Evolutionary conservation across 768 basidiomycete genomes (phyloP), one percentile per base, ranked within the genome.

Genomic region (Termitomyces sp.): DNA sequence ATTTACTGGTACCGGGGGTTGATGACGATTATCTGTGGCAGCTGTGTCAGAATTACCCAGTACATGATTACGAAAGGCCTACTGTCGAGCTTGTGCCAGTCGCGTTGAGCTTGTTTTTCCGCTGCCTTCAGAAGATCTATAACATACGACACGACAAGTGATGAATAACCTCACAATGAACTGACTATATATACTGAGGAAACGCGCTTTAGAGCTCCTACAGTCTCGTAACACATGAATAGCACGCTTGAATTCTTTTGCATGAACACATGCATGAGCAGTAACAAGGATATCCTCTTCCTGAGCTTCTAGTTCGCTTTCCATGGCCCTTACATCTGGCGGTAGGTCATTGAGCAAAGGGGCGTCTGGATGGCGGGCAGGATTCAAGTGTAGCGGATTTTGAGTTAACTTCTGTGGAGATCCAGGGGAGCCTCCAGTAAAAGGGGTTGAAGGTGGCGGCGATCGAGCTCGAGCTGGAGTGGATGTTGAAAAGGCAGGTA

Each of bases 51-150:
- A 38, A 12, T 35, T 51, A 34, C 35, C 22, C 44, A 17, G 40
- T 15, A 34, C 17, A 7, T 5, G 28, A 19, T 22, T 40, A 17
- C 35, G n/a, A 46, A 37, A 24, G 34, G 75, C 84, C 59, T 59
- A 87, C 91, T 83, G 64, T 89, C 81, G 61, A 87, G 75, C 71
- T 85, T 85, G 72, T 93, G 90, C 90, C 91, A 93, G 55, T 89
- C 85, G 62, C 88, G 79, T 62, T 88, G 79, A 1, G 90, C 84
- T 60, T 82, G 83, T 65, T 88, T 88, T 73, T 98, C 95, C 55
- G 84, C 83, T 12, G 87, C 85, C 94, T 96, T 63, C 46, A 42
- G n/a, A 14, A 40, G 58, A 26, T 37, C 45, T 34, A 40, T 12
- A 34, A 24, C 19, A 53, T 24, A 41, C 47, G 58, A 37, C 53